A percentile compares a stretch with the other conserved stretches of the same genome.
These are phyloP conservation scores for Sclerotinia borealis DNA, from an alignment of 2,329 filamentous ascomycete genomes.

Conservation along the genomic window DNA sequence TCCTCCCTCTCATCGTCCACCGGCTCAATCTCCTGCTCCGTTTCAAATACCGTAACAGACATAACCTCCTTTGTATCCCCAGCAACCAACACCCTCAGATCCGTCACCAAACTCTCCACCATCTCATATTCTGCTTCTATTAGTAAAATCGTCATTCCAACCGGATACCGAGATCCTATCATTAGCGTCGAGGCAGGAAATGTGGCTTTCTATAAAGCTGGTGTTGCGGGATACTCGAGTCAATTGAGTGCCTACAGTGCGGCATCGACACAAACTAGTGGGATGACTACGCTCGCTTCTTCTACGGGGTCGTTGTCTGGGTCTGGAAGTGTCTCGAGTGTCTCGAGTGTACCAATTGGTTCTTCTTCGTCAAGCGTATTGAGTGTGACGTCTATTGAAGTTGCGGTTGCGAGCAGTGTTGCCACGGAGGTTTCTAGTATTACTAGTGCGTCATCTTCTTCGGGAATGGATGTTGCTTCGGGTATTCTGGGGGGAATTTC, in stretches of 20 bases:
- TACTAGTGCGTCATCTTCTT: too few species aligned
- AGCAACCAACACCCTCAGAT: background rate
- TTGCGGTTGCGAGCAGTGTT: too few species aligned
- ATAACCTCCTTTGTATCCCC: background rate
- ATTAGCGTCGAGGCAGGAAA: background rate
- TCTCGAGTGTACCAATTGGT: too few species aligned
- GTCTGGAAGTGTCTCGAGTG: too few species aligned
- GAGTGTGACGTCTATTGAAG: too few species aligned
- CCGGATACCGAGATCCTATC: background rate
- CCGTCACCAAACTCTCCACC: background rate
- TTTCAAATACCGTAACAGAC: slow-evolving; percentile 3
- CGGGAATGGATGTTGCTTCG: too few species aligned
- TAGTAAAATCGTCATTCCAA: background rate
- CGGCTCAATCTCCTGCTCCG: background rate
- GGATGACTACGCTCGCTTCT: background rate
- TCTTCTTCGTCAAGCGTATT: too few species aligned
- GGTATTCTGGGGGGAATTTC: too few species aligned
- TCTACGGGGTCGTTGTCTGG: too few species aligned
- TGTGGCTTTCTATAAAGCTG: background rate
- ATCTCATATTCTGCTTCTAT: background rate
- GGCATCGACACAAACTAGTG: background rate
- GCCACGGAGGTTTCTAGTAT: too few species aligned
- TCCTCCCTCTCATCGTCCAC: background rate
- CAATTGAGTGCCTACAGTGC: background rate
- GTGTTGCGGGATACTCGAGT: background rate